Evolutionary conservation across 768 basidiomycete species (phyloP), one percentile per base, ranked within the genome.

Genomic region (Suillus sp.): DNA sequence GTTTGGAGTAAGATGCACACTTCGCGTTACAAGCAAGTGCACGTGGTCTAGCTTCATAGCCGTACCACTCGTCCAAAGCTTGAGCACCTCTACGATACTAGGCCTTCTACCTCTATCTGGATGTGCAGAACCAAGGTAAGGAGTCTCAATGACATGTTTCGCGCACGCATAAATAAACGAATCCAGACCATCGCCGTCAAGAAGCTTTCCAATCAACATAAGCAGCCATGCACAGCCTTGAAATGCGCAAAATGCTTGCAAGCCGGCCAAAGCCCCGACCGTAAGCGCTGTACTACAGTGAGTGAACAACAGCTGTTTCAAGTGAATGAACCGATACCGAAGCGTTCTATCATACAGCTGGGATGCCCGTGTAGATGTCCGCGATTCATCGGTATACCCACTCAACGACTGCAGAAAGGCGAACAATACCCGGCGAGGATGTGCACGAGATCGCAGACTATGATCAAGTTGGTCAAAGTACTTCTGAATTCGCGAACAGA

Each of bases 201-300:
- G 53, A 55, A 35, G n/a, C 20, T n/a, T n/a, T 55, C 53, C 34
- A 55, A 2, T 55, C 53, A 55, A 34, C 32, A 22, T 3, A 55
- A 55, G 34, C 34, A 22, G 7, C 53, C 53, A 55, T 56, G 55
- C 55, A 56, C 55, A 38, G 55, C 55, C 37, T 56, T 38, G 55
- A 56, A 56, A 38, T 56, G 55, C 10, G 55, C 55, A 38, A 56
- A 56, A 38, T 56, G 55, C n/a, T 25, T 56, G 55, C 55, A 56
- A 56, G 35, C 14, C 22, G 16, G 35, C 4, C 55, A 56, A 37
- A 55, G 53, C 9, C 16, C 37, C 9, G 35, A 22, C 22, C 55
- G 55, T 25, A 56, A 56, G 35, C 4, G 35, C 8, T 56, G 35
- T 37, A 22, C 55, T 25, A 56, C 55, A 37, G 55, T 56, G 35